phyloP scores from a whole-genome alignment of 768 basidiomycete species.

The Kockovaella imperatae region DNA sequence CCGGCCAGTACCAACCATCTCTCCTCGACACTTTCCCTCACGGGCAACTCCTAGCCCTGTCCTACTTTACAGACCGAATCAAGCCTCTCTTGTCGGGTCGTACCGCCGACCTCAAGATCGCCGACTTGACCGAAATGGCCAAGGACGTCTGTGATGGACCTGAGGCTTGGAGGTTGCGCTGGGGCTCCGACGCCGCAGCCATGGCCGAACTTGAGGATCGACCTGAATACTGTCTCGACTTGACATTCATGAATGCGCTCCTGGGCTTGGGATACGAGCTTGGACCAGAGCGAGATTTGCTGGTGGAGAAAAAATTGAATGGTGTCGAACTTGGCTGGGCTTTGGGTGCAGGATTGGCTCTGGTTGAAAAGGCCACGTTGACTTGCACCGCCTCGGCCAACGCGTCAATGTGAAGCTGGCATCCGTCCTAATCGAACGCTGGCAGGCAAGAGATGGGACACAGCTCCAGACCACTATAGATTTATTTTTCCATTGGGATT shows the following conservation, averaged over 20 bases:
- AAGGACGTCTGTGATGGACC: constrained; percentile 65
- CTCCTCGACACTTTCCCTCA: constrained; percentile 76
- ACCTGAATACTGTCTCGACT: constrained; percentile 90
- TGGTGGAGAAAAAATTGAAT: constrained; percentile 75
- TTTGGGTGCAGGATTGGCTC: constrained; percentile 58
- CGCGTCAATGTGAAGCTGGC: no score
- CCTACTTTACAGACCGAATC: constrained; percentile 96
- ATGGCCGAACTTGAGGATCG: constrained; percentile 67
- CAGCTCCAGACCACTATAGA: no score
- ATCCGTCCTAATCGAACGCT: no score
- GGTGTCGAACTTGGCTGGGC: constrained; percentile 94
- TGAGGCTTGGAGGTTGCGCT: constrained; percentile 50
- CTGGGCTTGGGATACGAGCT: constrained; percentile 88
- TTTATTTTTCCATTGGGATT: no score
- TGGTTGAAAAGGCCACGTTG: constrained; percentile 42
- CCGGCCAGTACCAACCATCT: constrained; percentile 94
- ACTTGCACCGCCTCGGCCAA: constrained; percentile 40
- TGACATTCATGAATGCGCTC: constrained; percentile 90
- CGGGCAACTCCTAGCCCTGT: constrained; percentile 81
- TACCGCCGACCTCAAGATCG: constrained; percentile 49
- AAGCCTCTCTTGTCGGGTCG: constrained; percentile 57
- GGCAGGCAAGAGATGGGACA: no score
- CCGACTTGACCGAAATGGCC: constrained; percentile 60
- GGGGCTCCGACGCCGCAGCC: constrained; percentile 47
- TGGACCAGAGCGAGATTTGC: constrained; percentile 53